These are phyloP conservation scores for Ulota crispa DNA, from an alignment of 225 moss, liverwort and hornwort species.

Conservation along the genomic window DNA sequence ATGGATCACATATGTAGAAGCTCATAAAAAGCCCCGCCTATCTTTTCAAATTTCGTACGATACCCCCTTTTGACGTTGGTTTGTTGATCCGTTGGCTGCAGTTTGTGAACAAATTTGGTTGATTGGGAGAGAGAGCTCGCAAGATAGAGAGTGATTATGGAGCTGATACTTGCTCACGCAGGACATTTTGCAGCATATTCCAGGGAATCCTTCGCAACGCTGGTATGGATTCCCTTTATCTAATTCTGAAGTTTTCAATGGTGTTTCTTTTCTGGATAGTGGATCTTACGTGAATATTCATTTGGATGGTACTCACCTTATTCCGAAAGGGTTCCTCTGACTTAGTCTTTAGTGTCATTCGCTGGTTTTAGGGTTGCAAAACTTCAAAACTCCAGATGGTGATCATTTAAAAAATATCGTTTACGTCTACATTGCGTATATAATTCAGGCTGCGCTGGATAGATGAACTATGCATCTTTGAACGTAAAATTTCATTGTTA, in stretches of 20 bases:
- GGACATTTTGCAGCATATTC: slow-evolving; percentile 1
- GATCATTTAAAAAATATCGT: not conserved
- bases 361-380: slow-evolving; percentile 35
- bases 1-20: not conserved
- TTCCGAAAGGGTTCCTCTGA: not conserved
- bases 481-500: not conserved
- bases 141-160: slow-evolving; percentile 28
- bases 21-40: not conserved
- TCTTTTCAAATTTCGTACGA: not conserved
- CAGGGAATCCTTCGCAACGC: slow-evolving; percentile 19
- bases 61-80: not conserved
- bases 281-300: slow-evolving; percentile 11
- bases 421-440: not conserved
- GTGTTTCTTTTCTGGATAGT: slow-evolving; percentile 13
- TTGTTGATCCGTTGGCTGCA: slow-evolving; percentile 20
- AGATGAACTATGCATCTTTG: slow-evolving; percentile 1
- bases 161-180: slow-evolving; percentile 13
- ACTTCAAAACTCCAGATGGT: not conserved
- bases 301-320: slow-evolving; percentile 1
- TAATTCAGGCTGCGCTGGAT: not conserved
- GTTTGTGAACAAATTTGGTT: slow-evolving; percentile 13
- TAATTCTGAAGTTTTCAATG: slow-evolving; percentile 3
- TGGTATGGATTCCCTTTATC: slow-evolving; percentile 24
- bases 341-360: slow-evolving; percentile 4
- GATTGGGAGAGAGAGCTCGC: not conserved